Base-by-base conservation (phyloP, 371 early-diverging fungal species). In the Mortierella sp. region DNA sequence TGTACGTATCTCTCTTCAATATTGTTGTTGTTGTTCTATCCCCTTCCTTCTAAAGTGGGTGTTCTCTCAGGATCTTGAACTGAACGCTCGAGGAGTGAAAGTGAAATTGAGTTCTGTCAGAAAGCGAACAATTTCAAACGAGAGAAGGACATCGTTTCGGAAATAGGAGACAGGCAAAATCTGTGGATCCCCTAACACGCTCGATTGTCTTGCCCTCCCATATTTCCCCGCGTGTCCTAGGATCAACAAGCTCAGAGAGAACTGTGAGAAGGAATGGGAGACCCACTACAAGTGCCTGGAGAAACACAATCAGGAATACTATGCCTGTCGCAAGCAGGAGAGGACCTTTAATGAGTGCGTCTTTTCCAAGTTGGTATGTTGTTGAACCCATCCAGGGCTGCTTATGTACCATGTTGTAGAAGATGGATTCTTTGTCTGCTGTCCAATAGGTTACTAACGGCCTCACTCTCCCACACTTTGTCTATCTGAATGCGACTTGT, bases 231-330 rank as follows among this genome's bases (percentile, higher is more conserved):
- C n/a, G n/a, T 34, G 34, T 19, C 24, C 38, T 81, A 94, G 95
- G 45, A 86, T 96, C 76, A 71, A 87, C 42, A 94, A 96, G 82
- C 85, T 97, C 69, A 89, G 95, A 80, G 91, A 89, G 60, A 91
- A 95, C 85, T 98, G 98, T 82, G 92, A 89, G 57, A 84, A 87
- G 64, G 89, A 94, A 71, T 97, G 95, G 84, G 90, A 89, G 41
- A 84, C 86, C 46, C 97, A 98, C 81, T 98, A 95, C 94, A 85
- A 93, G 78, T 97, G 97, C 80, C 82, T 97, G 67, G 96, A 97
- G 72, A 83, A 83, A 69, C 88, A 92, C 80, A 97, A 98, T 81
- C 95, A 96, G 78, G 90, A 93, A 61, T 89, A 90, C 73, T 86
- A 84, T 66, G 82, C 83, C 45, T 97, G 97, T 85, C 90, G 98